Percentiles rank a stretch among this genome's conserved stretches.
phyloP scores from a whole-genome alignment of 1,284 basidiomycete genomes.

The Spongiforma sp. region DNA sequence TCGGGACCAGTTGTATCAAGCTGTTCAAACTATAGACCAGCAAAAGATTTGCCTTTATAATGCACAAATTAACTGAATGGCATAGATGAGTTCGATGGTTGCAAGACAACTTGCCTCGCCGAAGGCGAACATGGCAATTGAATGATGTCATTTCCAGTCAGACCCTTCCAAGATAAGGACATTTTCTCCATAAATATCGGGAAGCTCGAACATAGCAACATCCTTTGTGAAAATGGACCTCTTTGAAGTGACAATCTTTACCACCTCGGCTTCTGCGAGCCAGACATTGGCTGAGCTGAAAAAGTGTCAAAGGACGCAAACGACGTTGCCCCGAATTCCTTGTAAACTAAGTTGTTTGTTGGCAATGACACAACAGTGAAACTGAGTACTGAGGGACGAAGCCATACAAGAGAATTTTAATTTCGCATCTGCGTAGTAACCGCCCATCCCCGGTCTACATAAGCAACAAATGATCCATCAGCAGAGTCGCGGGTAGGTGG shows the following conservation, averaged over 20 bases:
- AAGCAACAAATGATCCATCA: too few relatives aligned
- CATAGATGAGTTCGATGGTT: background rate
- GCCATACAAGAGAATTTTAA: too few relatives aligned
- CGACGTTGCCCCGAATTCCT: too few relatives aligned
- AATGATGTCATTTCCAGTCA: slow-evolving; percentile 34
- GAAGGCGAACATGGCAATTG: slow-evolving; percentile 31
- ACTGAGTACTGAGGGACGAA: too few relatives aligned
- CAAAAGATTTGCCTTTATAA: slow-evolving; percentile 14
- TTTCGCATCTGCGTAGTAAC: too few relatives aligned
- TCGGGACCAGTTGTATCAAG: too few relatives aligned
- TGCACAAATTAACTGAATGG: background rate
- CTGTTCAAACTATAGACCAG: too few relatives aligned
- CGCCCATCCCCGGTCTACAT: too few relatives aligned
- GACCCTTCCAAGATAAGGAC: slow-evolving; percentile 23
- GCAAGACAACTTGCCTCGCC: slow-evolving; percentile 21
- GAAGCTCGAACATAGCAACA: slow-evolving; percentile 21
- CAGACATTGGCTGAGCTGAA: slow-evolving; percentile 39
- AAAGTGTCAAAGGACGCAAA: slow-evolving; percentile 26
- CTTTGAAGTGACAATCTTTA: slow-evolving; percentile 41
- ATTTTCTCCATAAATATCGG: slow-evolving; percentile 29
- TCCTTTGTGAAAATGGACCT: slow-evolving; percentile 44
- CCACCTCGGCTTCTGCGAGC: slow-evolving; percentile 47
- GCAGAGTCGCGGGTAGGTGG: too few relatives aligned
- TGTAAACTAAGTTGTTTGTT: too few relatives aligned
- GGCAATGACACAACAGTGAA: too few relatives aligned